Evolutionary conservation across 441 rosid genomes (phyloP).

Genomic region (Bruguiera hainesii): DNA sequence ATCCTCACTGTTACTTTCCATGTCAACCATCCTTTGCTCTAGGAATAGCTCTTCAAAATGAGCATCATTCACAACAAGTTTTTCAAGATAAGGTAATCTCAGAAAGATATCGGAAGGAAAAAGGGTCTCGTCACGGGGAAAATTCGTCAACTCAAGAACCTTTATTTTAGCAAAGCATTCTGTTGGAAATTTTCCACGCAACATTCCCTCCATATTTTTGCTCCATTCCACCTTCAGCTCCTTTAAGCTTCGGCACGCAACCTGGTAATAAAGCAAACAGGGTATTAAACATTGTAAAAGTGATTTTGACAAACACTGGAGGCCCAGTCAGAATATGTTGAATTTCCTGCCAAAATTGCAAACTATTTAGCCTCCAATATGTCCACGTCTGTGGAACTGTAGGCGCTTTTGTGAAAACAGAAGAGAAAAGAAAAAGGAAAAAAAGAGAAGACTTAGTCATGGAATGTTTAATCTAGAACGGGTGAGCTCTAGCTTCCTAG

Average conservation of each 20-base stretch:
- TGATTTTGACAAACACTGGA: not conserved
- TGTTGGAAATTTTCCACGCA: not conserved
- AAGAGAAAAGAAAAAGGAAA: no score
- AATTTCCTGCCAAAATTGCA: not conserved
- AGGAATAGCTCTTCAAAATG: not conserved
- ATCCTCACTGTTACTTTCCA: not conserved
- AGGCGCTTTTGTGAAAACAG: no score
- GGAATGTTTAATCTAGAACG: no score
- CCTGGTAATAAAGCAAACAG: constrained; percentile 4
- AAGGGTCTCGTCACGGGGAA: not conserved
- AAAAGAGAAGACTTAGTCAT: no score
- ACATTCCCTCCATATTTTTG: not conserved
- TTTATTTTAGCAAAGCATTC: not conserved
- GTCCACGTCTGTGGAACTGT: no score
- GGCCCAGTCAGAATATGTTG: not conserved
- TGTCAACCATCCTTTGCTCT: not conserved
- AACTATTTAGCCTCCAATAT: not conserved
- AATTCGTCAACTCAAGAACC: not conserved
- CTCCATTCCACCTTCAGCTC: constrained; percentile 19
- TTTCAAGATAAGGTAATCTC: constrained; percentile 3
- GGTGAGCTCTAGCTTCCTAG: no score
- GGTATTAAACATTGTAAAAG: not conserved
- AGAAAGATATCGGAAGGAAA: constrained; percentile 5
- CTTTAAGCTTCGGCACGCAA: constrained; percentile 9
- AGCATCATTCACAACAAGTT: not conserved